Percentiles rank a stretch among this genome's conserved stretches.
These are phyloP conservation scores for Backusella liffmaniae DNA, from an alignment of 192 early-diverging fungal genomes.

Conservation along the genomic window DNA sequence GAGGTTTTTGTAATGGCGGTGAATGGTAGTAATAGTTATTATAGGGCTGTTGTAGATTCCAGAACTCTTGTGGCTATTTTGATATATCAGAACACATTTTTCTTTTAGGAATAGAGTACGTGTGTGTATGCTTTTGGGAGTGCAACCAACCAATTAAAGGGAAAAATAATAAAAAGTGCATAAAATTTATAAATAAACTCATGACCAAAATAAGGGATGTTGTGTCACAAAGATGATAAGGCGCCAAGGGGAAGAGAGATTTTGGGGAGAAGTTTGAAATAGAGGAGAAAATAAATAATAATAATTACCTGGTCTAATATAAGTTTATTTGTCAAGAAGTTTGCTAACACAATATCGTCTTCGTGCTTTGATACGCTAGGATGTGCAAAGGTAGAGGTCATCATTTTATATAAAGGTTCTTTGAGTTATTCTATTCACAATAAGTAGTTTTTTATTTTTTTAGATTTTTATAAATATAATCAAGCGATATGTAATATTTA, in stretches of 20 bases:
- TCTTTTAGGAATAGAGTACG: neutral
- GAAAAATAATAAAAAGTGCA: conserved; percentile 15
- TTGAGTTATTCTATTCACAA: neutral
- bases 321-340: conserved; percentile 10
- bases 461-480: neutral
- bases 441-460: neutral
- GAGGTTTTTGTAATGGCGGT: neutral
- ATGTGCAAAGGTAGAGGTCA: conserved; percentile 9
- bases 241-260: neutral
- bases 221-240: conserved; percentile 3
- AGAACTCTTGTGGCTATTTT: conserved; percentile 9
- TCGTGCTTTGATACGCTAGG: conserved; percentile 14
- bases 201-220: conserved; percentile 18
- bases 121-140: neutral
- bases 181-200: conserved; percentile 16
- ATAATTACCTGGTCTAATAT: conserved; percentile 24
- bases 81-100: conserved; percentile 15
- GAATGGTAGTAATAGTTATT: neutral
- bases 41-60: neutral
- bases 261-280: neutral
- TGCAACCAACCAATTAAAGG: neutral
- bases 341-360: conserved; percentile 26
- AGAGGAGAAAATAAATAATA: neutral
- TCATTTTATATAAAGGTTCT: neutral
- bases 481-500: neutral